phyloP scores from a whole-genome alignment of 768 basidiomycete species.

The Panaeolus papilionaceus region DNA sequence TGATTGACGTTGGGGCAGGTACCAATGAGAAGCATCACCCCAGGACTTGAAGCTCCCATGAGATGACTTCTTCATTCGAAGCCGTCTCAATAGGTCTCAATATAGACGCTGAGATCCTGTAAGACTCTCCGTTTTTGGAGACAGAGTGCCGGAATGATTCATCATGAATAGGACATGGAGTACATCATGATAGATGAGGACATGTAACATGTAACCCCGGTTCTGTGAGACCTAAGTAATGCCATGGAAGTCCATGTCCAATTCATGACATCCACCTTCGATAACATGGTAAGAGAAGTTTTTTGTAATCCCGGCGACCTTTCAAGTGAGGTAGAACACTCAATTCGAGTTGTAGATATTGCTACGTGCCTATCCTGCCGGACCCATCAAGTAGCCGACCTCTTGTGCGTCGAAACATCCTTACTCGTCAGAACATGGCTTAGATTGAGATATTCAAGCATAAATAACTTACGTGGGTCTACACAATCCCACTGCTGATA shows the following conservation, averaged over 20 bases:
- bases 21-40: not conserved
- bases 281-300: not conserved
- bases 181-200: not conserved
- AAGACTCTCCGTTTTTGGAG: not conserved
- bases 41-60: not conserved
- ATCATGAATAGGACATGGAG: no score
- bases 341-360: not conserved
- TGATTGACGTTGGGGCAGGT: not conserved
- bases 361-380: not conserved
- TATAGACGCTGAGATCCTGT: constrained; percentile 2
- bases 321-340: not conserved
- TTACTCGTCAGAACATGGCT: not conserved
- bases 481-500: not conserved
- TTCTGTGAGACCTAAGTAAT: not conserved
- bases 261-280: not conserved
- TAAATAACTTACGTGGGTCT: not conserved
- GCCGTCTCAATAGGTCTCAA: constrained; percentile 4
- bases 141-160: not conserved
- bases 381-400: not conserved
- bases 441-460: not conserved
- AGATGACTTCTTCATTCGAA: not conserved
- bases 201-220: constrained; percentile 1
- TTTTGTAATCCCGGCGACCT: not conserved
- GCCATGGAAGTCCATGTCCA: not conserved
- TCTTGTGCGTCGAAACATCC: not conserved